A percentile compares a stretch with the other conserved stretches of the same genome.
Evolutionary conservation across 2,329 filamentous ascomycete genomes (phyloP).

Genomic region (Claviceps sp.): DNA sequence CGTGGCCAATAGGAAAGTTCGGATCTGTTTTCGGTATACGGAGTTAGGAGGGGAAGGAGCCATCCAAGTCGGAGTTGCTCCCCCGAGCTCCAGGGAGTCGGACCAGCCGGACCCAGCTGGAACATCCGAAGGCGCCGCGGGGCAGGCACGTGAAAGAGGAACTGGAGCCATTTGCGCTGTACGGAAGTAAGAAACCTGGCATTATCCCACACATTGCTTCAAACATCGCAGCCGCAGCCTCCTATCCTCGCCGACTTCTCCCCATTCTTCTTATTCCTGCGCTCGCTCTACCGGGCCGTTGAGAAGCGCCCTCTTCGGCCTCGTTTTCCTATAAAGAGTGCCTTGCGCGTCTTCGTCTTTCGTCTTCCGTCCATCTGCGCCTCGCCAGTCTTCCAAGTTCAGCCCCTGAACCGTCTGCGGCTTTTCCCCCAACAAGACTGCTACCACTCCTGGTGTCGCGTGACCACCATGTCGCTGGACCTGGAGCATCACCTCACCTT

Average conservation of each 20-base stretch:
- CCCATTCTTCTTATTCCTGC: constrained; percentile 1
- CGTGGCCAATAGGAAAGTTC: background rate
- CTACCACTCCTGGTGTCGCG: constrained; percentile 2
- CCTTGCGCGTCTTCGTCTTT: background rate
- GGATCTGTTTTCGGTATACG: background rate
- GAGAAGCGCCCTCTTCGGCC: background rate
- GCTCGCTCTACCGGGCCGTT: background rate
- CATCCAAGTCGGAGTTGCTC: background rate
- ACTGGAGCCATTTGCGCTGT: background rate
- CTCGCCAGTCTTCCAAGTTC: constrained; percentile 4
- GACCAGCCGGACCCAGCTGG: too few relatives aligned
- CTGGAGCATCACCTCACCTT: constrained; percentile 73
- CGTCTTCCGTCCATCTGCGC: background rate
- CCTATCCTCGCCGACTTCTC: background rate
- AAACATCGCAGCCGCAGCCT: background rate
- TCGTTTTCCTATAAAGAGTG: background rate
- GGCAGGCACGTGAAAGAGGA: constrained; percentile 3
- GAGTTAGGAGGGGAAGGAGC: background rate
- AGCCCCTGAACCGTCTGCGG: background rate
- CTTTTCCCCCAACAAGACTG: background rate
- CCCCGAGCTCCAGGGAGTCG: background rate
- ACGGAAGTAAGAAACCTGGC: constrained; percentile 2
- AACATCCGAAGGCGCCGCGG: background rate
- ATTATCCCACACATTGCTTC: background rate
- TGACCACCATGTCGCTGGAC: constrained; percentile 49